These are phyloP conservation scores for Fraxinus ornus DNA, from an alignment of 305 asterid genomes.

Conservation along the genomic window DNA sequence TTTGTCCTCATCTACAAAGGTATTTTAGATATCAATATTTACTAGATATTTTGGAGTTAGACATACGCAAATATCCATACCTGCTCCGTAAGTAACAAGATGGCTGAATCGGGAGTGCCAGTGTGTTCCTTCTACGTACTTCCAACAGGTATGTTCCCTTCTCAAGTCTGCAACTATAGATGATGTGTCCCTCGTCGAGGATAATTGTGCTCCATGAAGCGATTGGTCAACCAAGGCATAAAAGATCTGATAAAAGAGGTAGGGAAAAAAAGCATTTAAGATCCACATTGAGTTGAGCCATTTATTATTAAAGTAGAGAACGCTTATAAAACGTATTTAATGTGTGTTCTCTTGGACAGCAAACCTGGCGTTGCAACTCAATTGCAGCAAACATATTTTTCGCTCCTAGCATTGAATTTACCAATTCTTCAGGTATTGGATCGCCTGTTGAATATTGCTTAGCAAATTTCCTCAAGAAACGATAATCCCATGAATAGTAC, in stretches of 20 bases:
- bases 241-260: slow-evolving; percentile 58
- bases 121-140: slow-evolving; percentile 79
- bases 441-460: slow-evolving; percentile 82
- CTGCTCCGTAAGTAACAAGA: slow-evolving; percentile 92
- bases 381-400: slow-evolving; percentile 90
- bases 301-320: slow-evolving; percentile 12
- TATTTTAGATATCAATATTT: neutral
- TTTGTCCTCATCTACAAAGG: neutral
- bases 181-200: slow-evolving; percentile 50
- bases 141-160: slow-evolving; percentile 82
- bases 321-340: slow-evolving; percentile 14
- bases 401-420: slow-evolving; percentile 67
- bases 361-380: slow-evolving; percentile 94
- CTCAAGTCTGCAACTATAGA: slow-evolving; percentile 68
- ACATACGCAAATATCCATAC: slow-evolving; percentile 33
- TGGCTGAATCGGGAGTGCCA: slow-evolving; percentile 97
- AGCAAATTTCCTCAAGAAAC: slow-evolving; percentile 73
- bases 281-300: slow-evolving; percentile 14
- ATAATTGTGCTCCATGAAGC: slow-evolving; percentile 63
- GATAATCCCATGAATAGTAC: slow-evolving; percentile 91
- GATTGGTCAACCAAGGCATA: slow-evolving; percentile 81
- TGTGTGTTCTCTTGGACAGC: slow-evolving; percentile 18
- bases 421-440: slow-evolving; percentile 78
- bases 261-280: slow-evolving; percentile 9
- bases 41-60: neutral